These are phyloP conservation scores for Phytophthora gonapodyides DNA, from an alignment of 352 stramenopile species.

Conservation along the genomic window DNA sequence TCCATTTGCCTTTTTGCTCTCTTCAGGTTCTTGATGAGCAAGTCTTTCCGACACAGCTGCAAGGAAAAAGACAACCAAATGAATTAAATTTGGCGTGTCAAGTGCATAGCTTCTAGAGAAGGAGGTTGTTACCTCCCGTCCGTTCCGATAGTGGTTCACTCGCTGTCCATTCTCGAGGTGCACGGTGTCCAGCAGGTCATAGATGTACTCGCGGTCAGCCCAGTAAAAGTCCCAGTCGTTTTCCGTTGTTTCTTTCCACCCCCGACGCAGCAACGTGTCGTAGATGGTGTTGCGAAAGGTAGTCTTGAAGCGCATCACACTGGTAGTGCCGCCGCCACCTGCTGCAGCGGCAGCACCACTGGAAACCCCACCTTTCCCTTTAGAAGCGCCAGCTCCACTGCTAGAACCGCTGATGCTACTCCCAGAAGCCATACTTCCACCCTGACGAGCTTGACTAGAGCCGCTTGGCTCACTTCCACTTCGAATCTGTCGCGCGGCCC, in stretches of 20 bases:
- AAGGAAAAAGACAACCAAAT: slow-evolving; percentile 3
- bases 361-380: slow-evolving; percentile 15
- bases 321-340: slow-evolving; percentile 14
- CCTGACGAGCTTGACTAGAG: slow-evolving; percentile 22
- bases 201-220: slow-evolving; percentile 91
- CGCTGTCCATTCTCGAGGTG: slow-evolving; percentile 84
- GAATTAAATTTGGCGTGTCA: background rate
- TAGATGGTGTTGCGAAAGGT: slow-evolving; percentile 94
- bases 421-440: slow-evolving; percentile 12
- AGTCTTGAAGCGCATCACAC: slow-evolving; percentile 75
- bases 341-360: slow-evolving; percentile 10
- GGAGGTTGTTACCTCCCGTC: slow-evolving; percentile 53
- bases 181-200: slow-evolving; percentile 90
- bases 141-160: slow-evolving; percentile 93
- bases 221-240: slow-evolving; percentile 92
- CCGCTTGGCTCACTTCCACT: slow-evolving; percentile 37
- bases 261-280: slow-evolving; percentile 86
- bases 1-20: slow-evolving; percentile 80
- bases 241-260: slow-evolving; percentile 91
- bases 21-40: slow-evolving; percentile 97
- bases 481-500: slow-evolving; percentile 43
- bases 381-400: slow-evolving; percentile 15
- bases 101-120: background rate
- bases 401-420: slow-evolving; percentile 10
- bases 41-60: slow-evolving; percentile 92